Base-by-base conservation (phyloP, 805 yeast genomes). In the Tanozyma kutaoensis region DNA sequence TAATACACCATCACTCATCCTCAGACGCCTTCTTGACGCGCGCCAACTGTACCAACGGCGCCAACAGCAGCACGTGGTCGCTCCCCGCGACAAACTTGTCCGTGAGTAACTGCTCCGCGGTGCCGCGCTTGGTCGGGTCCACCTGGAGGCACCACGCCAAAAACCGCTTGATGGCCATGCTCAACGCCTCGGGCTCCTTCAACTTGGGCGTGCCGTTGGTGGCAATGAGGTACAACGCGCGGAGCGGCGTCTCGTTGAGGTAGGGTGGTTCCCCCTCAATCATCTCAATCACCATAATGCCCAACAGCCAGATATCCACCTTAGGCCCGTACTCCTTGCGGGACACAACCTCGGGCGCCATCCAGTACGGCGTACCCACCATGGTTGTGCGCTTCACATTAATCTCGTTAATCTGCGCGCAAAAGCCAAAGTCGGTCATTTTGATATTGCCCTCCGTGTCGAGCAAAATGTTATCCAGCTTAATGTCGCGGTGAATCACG, bases 291-390 rank as follows among this genome's bases (percentile, higher is more conserved):
- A 82, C 76, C 97, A 91, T 91, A 38, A 91, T 91, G 38, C 99
- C 98, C 35, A 91, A 58, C 6, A 95, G 84, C 99, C 99, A 91
- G 26, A 91, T 76, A 55, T 91, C 99, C 24, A 91, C 95, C 48
- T 91, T 86, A 25, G 93, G 91, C 20, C 93, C 98, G 47, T 91
- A 91, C 46, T 86, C 95, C 50, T 85, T 86, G 40, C 93, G 72
- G 12, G 86, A 73, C 15, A 91, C 95, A 28, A 91, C 95, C 51
- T 91, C 99, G 1, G 99, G 99, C 0, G 99, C 99, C 99, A 91
- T 91, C 99, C 99, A 91, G 50, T 91, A 91, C 10, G 99, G 98
- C 0, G 99, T 91, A 11, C 99, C 99, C 12, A 91, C 98, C 94
- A 91, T 84, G 4, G 99, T 91, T 3, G 95, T 85, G 49, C 99